Base-by-base conservation (phyloP, 768 basidiomycete species). In the Termitomyces sp. region DNA sequence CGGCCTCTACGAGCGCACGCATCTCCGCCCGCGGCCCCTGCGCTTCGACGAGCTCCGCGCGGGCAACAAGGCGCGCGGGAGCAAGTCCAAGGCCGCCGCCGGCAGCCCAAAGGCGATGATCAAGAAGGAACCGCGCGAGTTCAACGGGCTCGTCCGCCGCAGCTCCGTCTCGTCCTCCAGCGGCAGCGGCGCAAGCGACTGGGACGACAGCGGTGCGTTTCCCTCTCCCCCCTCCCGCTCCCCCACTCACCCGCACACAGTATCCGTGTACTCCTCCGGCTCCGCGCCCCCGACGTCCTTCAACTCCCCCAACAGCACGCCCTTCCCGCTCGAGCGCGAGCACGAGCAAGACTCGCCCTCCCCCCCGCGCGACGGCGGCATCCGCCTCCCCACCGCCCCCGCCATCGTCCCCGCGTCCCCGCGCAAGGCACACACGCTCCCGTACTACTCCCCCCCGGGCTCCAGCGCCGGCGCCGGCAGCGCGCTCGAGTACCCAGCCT, bases 1-100 rank as follows among this genome's bases (percentile, higher is more conserved):
- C 63, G 92, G 92, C 10, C 80, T 94, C 39, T 94, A 94, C 67
- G 92, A 94, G 72, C 89, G 92, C 67, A 94, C 92, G 13, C 92
- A 94, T 64, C 72, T 93, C 55, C 83, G 92, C 24, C 84, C 91
- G 5, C 81, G 92, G 13, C 92, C 92, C 8, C 79, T 93, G 18
- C 87, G 91, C 54, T 93, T 94, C 61, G 92, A 93, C 70, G 92
- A 93, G 71, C 82, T 94, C 42, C 85, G 91, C 5, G 87, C 90
- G 0, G 91, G 91, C n/a, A 87, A 87, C 73, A 93, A 93, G 74
- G 84, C 88, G 13, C 81, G 91, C 59, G 24, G 47, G 9, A 91
- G 85, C 72, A 76, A 79, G 52, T 71, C 66, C 27, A 78, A 68
- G 59, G 73, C 65, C 56, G 66, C 68, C 56, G 66, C 68, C 7